These are phyloP conservation scores for Fusarium zealandicum DNA, from an alignment of 2,329 filamentous ascomycete species.

Conservation along the genomic window DNA sequence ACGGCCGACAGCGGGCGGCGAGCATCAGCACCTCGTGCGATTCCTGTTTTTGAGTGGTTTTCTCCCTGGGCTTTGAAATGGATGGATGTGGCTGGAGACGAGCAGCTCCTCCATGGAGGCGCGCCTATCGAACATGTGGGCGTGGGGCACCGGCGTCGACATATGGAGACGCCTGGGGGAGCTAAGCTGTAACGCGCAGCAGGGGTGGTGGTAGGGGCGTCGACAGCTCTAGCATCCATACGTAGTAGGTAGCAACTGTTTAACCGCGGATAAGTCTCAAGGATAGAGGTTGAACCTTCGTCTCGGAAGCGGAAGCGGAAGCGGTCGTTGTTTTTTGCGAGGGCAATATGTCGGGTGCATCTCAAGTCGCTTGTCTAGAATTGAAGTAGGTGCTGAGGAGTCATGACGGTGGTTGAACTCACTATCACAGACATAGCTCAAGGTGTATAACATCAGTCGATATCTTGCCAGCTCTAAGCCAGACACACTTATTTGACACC, in stretches of 20 bases:
- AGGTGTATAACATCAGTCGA: neutral
- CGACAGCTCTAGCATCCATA: constrained; percentile 1
- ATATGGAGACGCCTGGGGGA: constrained; percentile 16
- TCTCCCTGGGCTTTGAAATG: constrained; percentile 7
- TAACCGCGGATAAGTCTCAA: constrained; percentile 28
- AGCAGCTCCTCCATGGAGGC: constrained; percentile 25
- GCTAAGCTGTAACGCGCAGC: constrained; percentile 18
- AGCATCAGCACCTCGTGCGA: constrained; percentile 7
- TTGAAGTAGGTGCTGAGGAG: neutral
- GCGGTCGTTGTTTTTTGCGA: neutral
- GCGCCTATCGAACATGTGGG: constrained; percentile 32
- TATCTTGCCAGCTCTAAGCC: neutral
- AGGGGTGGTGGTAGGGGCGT: constrained; percentile 16
- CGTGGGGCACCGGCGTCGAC: constrained; percentile 18
- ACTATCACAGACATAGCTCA: neutral
- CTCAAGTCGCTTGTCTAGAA: neutral
- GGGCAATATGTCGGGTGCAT: neutral
- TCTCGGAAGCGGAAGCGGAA: constrained; percentile 19
- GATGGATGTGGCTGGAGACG: constrained; percentile 10
- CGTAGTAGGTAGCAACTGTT: constrained; percentile 18
- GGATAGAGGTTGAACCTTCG: constrained; percentile 2
- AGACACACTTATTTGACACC: neutral
- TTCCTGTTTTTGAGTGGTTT: constrained; percentile 22
- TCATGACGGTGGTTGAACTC: constrained; percentile 1
- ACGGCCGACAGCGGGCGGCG: constrained; percentile 3